Base-by-base conservation (phyloP, 2,329 filamentous ascomycete genomes). In the Fulvia fulva region DNA sequence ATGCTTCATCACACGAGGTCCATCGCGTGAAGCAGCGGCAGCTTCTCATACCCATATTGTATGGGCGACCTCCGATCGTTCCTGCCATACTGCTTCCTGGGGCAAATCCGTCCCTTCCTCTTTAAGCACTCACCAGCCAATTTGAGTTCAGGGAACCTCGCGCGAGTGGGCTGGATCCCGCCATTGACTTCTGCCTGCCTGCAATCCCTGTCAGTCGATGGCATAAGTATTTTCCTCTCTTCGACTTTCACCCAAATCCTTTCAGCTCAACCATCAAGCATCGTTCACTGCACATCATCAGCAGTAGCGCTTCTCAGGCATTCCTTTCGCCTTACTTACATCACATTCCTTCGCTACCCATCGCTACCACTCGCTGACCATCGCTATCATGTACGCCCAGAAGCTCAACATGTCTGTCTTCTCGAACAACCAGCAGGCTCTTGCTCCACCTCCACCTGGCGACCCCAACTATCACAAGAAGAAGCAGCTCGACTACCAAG, bases 31-130 rank as follows among this genome's bases (percentile, higher is more conserved):
- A 41, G 37, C 37, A 41, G 37, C 3, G 37, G 37, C 37, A 51
- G 49, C 49, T 51, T 25, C 49, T 22, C 28, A 23, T 51, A 51
- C 28, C 49, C 49, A 51, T 51, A 37, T 51, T 23, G 49, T 12
- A 9, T 12, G 49, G 49, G 34, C 30, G 8, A 22, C 23, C 2
- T 22, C 2, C 22, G 11, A 12, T 34, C 28, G 49, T 37, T 51
- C 28, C 11, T 34, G 28, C 30, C 11, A 51, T 51, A 30, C 21
- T n/a, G 23, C 49, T 28, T 22, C 11, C 34, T 34, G 34, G 16
- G 28, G 26, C 28, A 51, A 41, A 41, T 16, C 14, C 37, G 37
- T 41, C 14, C 37, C 37, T 41, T 41, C 37, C 37, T 41, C 5
- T 7, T 47, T 11, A 22, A 51, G 28, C 26, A 37, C 19, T 51